phyloP scores from a whole-genome alignment of 306 rosid species.

The Acacia acuminata region DNA sequence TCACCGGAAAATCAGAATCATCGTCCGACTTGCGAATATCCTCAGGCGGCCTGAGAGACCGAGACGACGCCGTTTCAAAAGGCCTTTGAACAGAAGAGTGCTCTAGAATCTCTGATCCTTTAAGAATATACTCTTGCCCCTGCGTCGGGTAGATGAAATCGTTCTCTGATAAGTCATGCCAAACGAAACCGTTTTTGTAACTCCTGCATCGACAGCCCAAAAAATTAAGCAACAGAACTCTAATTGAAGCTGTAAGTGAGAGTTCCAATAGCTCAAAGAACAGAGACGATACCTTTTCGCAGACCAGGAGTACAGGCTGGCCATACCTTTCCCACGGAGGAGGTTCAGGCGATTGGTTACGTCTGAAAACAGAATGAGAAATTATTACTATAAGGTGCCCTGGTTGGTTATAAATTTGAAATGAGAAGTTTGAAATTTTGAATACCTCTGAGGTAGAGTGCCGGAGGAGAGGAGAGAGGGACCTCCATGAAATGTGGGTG shows the following conservation, averaged over 20 bases:
- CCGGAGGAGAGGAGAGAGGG: slow-evolving; percentile 82
- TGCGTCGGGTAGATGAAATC: slow-evolving; percentile 90
- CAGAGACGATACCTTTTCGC: slow-evolving; percentile 65
- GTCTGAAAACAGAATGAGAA: slow-evolving; percentile 44
- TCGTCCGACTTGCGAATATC: slow-evolving; percentile 48
- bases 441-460: slow-evolving; percentile 84
- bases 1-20: slow-evolving; percentile 57
- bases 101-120: slow-evolving; percentile 86
- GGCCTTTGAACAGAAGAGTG: slow-evolving; percentile 23
- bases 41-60: slow-evolving; percentile 51
- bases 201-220: slow-evolving; percentile 46
- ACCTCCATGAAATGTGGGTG: slow-evolving; percentile 99
- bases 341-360: slow-evolving; percentile 72
- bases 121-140: slow-evolving; percentile 87
- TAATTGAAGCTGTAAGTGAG: background rate
- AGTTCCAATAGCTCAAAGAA: background rate
- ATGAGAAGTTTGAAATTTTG: background rate
- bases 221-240: background rate
- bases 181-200: slow-evolving; percentile 88
- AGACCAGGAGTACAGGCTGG: slow-evolving; percentile 89
- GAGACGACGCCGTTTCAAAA: slow-evolving; percentile 51
- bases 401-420: background rate
- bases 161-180: slow-evolving; percentile 91
- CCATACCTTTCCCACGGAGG: slow-evolving; percentile 86
- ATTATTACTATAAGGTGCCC: background rate